These are phyloP conservation scores for Eutrema japonicum DNA, from an alignment of 345 rosid species.

Conservation along the genomic window DNA sequence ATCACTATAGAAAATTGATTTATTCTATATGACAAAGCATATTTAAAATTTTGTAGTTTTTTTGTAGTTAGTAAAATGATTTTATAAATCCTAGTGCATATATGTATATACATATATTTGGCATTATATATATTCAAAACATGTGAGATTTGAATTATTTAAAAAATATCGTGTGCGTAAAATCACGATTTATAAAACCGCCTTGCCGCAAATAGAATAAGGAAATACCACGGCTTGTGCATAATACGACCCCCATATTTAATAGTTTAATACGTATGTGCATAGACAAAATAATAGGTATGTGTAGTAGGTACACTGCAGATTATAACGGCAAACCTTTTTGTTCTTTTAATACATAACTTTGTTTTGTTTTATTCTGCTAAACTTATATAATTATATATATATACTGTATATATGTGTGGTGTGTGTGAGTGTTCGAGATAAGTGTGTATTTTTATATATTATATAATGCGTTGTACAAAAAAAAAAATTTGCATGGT, in stretches of 20 bases:
- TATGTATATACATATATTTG: background rate
- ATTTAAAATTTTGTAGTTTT: too few relatives aligned
- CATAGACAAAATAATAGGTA: background rate
- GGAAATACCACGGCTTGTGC: constrained; percentile 27
- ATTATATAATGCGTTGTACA: constrained; percentile 14
- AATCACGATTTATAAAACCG: constrained; percentile 5
- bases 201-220: constrained; percentile 16
- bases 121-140: background rate
- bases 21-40: too few relatives aligned
- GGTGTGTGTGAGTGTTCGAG: constrained; percentile 14
- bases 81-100: background rate
- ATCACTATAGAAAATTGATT: too few relatives aligned
- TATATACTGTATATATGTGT: background rate
- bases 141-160: constrained; percentile 1
- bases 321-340: constrained; percentile 20
- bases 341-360: constrained; percentile 8
- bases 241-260: constrained; percentile 7
- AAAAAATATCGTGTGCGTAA: constrained; percentile 1
- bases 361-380: constrained; percentile 5
- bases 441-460: constrained; percentile 9
- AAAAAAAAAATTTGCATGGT: background rate
- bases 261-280: constrained; percentile 20
- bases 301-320: constrained; percentile 35
- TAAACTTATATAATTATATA: background rate
- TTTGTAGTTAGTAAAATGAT: background rate